A percentile compares a stretch with the other conserved stretches of the same genome.
These are phyloP conservation scores for Fusarium liriodendri DNA, from an alignment of 2,329 filamentous ascomycete species.

Conservation along the genomic window DNA sequence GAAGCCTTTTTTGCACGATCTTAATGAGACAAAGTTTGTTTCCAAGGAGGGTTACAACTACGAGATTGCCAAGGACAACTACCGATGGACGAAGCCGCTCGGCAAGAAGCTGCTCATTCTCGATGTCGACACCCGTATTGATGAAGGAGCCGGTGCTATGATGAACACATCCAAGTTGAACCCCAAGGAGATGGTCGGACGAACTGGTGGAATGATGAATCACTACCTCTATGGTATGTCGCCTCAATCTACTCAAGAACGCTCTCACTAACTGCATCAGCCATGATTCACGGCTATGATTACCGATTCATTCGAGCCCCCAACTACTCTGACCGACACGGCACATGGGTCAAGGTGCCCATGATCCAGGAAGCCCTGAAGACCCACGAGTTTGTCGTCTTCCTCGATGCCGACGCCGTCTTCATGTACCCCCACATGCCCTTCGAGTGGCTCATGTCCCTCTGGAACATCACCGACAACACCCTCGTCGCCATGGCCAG, in stretches of 20 bases:
- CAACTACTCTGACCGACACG: conserved; percentile 53
- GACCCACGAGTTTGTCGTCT: conserved; percentile 55
- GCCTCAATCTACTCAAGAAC: background rate
- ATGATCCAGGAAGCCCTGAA: conserved; percentile 52
- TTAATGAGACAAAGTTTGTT: background rate
- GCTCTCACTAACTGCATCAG: conserved; percentile 6
- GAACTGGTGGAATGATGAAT: conserved; percentile 31
- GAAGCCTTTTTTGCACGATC: background rate
- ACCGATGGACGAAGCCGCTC: conserved; percentile 21
- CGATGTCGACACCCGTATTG: conserved; percentile 26
- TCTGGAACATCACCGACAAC: conserved; percentile 54
- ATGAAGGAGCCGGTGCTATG: conserved; percentile 16
- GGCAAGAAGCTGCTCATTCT: conserved; percentile 39
- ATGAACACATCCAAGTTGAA: conserved; percentile 16
- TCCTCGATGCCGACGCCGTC: conserved; percentile 58
- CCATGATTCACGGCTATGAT: conserved; percentile 60
- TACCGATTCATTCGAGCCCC: conserved; percentile 59
- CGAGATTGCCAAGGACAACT: conserved; percentile 6
- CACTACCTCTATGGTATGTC: conserved; percentile 38
- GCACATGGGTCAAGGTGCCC: conserved; percentile 59
- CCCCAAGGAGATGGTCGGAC: conserved; percentile 20
- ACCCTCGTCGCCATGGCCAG: conserved; percentile 59
- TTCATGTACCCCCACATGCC: conserved; percentile 56
- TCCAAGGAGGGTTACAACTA: conserved; percentile 31
- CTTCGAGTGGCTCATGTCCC: conserved; percentile 60